Evolutionary conservation across 2,329 filamentous ascomycete species (phyloP).

Genomic region (Scorias spongiosa): DNA sequence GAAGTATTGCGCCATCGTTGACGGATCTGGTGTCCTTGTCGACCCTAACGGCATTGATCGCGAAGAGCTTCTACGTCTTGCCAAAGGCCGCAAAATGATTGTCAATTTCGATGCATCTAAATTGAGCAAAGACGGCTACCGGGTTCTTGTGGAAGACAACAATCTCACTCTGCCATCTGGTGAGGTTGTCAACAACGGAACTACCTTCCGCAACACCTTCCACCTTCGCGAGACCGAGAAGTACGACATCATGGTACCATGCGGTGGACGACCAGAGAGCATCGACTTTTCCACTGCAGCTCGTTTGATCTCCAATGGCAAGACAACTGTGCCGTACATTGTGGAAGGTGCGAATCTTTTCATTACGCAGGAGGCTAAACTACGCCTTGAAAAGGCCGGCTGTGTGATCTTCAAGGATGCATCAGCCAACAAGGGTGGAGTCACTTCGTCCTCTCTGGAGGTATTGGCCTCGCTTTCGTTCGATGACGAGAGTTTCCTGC

Average conservation of each 20-base stretch:
- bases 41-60: constrained; percentile 82
- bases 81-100: constrained; percentile 80
- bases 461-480: constrained; percentile 90
- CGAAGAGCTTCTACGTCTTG: constrained; percentile 68
- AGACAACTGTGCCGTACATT: constrained; percentile 77
- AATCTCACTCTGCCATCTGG: constrained; percentile 79
- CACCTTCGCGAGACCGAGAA: constrained; percentile 57
- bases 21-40: constrained; percentile 85
- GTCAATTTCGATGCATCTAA: constrained; percentile 70
- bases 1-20: constrained; percentile 90
- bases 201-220: constrained; percentile 92
- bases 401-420: constrained; percentile 96
- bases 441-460: constrained; percentile 92
- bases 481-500: constrained; percentile 71
- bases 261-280: constrained; percentile 88
- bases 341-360: constrained; percentile 97
- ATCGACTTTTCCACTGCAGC: constrained; percentile 81
- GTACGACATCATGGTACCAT: constrained; percentile 87
- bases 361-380: constrained; percentile 95
- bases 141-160: constrained; percentile 79
- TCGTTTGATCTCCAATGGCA: constrained; percentile 81
- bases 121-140: constrained; percentile 76
- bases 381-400: constrained; percentile 86
- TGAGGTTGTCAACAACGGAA: constrained; percentile 80
- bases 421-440: constrained; percentile 95